phyloP scores from a whole-genome alignment of 2,329 filamentous ascomycete genomes.

The Verticillium alfalfae region DNA sequence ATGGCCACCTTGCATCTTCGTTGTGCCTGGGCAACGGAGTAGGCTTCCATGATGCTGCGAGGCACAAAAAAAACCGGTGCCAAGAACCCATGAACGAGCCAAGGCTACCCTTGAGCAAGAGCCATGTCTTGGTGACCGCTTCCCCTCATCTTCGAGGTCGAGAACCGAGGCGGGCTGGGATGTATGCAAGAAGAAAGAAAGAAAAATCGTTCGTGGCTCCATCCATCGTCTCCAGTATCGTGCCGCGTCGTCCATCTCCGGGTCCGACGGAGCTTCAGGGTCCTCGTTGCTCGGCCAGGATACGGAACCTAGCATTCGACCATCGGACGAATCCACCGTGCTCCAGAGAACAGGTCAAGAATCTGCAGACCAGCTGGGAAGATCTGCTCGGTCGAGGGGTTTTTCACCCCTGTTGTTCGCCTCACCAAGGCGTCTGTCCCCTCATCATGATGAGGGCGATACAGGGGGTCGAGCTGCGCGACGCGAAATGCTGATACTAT shows the following conservation, averaged over 20 bases:
- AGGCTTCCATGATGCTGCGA: not conserved
- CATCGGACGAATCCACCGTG: not conserved
- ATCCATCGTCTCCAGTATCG: not conserved
- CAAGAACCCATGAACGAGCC: not conserved
- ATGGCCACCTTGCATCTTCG: not conserved
- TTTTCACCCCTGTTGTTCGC: not conserved
- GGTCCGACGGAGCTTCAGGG: not conserved
- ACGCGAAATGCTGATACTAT: not conserved
- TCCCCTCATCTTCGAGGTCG: not conserved
- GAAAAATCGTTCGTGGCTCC: not conserved
- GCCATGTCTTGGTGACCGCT: not conserved
- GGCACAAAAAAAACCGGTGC: not conserved
- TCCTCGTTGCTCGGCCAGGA: not conserved
- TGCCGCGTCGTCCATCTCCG: not conserved
- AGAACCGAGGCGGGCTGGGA: not conserved
- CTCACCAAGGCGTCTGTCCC: not conserved
- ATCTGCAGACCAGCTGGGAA: not conserved
- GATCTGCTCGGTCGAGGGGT: not conserved
- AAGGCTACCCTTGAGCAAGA: not conserved
- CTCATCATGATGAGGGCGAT: not conserved
- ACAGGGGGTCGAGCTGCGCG: not conserved
- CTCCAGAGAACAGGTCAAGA: not conserved
- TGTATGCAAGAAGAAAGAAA: not conserved
- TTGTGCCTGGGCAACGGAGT: not conserved
- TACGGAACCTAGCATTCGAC: not conserved